Evolutionary conservation across 176 grass and related monocot species (phyloP).

Genomic region (Hyparrhenia diplandra): DNA sequence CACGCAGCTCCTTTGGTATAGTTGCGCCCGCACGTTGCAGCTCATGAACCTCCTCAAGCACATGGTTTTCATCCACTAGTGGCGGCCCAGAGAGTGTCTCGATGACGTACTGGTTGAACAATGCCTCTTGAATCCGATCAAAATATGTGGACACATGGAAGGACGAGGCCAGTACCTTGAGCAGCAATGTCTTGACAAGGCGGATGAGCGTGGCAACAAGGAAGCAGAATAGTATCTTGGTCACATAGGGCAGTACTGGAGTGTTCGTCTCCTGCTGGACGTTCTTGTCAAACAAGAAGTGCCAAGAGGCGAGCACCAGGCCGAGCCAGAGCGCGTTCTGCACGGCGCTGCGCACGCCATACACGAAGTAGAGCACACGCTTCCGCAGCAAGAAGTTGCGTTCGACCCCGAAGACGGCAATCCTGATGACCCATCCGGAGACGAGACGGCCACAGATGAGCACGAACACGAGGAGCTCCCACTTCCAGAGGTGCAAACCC

Average conservation of each 20-base stretch:
- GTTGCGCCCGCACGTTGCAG: constrained; percentile 54
- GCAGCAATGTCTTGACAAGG: constrained; percentile 64
- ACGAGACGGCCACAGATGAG: constrained; percentile 82
- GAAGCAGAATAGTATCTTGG: constrained; percentile 72
- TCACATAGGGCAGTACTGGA: constrained; percentile 48
- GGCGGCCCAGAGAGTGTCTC: constrained; percentile 72
- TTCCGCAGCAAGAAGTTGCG: constrained; percentile 76
- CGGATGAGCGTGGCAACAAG: constrained; percentile 63
- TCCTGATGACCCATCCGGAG: constrained; percentile 65
- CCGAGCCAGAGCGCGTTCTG: constrained; percentile 74
- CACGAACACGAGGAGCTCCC: constrained; percentile 64
- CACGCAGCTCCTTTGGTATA: constrained; percentile 52
- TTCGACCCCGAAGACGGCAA: constrained; percentile 60
- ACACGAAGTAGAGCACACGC: constrained; percentile 85
- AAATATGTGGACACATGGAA: constrained; percentile 86
- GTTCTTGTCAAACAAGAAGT: constrained; percentile 66
- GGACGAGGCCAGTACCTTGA: constrained; percentile 80
- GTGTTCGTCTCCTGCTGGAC: constrained; percentile 35
- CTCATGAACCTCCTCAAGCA: constrained; percentile 60
- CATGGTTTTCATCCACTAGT: constrained; percentile 47
- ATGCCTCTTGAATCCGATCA: constrained; percentile 78
- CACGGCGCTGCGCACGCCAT: constrained; percentile 63
- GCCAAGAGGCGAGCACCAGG: constrained; percentile 66
- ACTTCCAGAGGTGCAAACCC: constrained; percentile 65
- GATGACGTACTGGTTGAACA: constrained; percentile 75